Percentiles rank a stretch among this genome's conserved stretches.
Evolutionary conservation across 176 grass and related monocot species (phyloP).

Genomic region (Paspalum vaginatum): DNA sequence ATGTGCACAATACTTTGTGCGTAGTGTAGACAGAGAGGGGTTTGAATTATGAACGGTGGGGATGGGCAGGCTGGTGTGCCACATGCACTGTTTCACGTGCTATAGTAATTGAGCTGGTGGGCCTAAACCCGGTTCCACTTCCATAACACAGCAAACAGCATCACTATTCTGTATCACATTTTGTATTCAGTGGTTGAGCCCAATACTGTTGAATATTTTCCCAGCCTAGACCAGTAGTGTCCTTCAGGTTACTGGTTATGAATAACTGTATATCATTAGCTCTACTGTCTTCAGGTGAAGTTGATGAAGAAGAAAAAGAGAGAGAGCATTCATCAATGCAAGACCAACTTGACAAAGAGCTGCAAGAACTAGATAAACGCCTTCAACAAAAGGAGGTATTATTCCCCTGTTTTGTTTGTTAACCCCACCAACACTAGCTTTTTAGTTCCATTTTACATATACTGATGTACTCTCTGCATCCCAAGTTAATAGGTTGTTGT

Average conservation of each 20-base stretch:
- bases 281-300: constrained; percentile 58
- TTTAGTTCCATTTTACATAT: constrained; percentile 25
- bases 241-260: neutral
- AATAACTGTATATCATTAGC: constrained; percentile 11
- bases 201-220: neutral
- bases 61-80: no score
- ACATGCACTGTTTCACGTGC: no score
- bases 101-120: no score
- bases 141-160: no score
- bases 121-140: no score
- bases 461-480: no score
- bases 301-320: constrained; percentile 86
- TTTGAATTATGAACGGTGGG: no score
- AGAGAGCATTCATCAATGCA: constrained; percentile 91
- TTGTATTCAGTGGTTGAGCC: neutral
- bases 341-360: constrained; percentile 81
- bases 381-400: constrained; percentile 97
- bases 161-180: neutral
- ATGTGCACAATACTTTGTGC: no score
- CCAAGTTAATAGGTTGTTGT: no score
- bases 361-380: constrained; percentile 82
- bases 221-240: neutral
- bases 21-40: no score
- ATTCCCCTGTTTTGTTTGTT: neutral
- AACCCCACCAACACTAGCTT: neutral